Percentiles rank a stretch among this genome's conserved stretches.
phyloP scores from a whole-genome alignment of 2,329 filamentous ascomycete species.

The Scedosporium apiospermum region DNA sequence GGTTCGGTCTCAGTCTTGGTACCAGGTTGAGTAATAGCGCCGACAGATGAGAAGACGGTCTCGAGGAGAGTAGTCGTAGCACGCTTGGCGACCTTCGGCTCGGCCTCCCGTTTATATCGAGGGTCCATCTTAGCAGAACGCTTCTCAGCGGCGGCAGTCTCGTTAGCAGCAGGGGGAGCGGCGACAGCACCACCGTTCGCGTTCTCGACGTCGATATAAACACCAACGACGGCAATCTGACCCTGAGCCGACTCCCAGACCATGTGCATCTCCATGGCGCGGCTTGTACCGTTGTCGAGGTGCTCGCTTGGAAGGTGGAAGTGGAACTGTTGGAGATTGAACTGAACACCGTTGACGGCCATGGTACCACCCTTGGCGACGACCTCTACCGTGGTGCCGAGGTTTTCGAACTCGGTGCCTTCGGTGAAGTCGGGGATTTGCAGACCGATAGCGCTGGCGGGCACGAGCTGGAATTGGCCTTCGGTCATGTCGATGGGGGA shows the following conservation, averaged over 20 bases:
- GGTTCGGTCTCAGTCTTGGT: slow-evolving; percentile 28
- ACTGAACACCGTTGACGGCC: slow-evolving; percentile 26
- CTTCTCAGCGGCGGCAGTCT: slow-evolving; percentile 4
- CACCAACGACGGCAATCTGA: slow-evolving; percentile 32
- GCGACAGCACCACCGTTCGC: slow-evolving; percentile 8
- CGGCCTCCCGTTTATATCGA: slow-evolving; percentile 7
- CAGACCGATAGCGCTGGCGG: slow-evolving; percentile 16
- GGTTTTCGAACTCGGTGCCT: slow-evolving; percentile 38
- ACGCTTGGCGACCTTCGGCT: slow-evolving; percentile 28
- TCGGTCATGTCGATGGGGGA: slow-evolving; percentile 44
- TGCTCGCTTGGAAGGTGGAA: slow-evolving; percentile 54
- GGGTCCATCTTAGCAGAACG: slow-evolving; percentile 4
- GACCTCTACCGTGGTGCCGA: slow-evolving; percentile 43
- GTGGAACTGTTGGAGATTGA: slow-evolving; percentile 44
- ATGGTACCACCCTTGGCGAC: slow-evolving; percentile 28
- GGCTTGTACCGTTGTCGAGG: slow-evolving; percentile 32
- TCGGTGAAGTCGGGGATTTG: slow-evolving; percentile 19
- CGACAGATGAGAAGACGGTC: slow-evolving; percentile 32
- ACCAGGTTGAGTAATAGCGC: slow-evolving; percentile 31
- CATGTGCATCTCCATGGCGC: slow-evolving; percentile 31
- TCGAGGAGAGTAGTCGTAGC: slow-evolving; percentile 30
- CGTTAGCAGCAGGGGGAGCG: slow-evolving; percentile 2
- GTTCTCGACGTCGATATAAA: slow-evolving; percentile 30
- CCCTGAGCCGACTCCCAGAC: slow-evolving; percentile 21
- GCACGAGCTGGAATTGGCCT: slow-evolving; percentile 9